Evolutionary conservation across 192 early-diverging fungal genomes (phyloP).

Genomic region (Gorgonomyces haynaldii): DNA sequence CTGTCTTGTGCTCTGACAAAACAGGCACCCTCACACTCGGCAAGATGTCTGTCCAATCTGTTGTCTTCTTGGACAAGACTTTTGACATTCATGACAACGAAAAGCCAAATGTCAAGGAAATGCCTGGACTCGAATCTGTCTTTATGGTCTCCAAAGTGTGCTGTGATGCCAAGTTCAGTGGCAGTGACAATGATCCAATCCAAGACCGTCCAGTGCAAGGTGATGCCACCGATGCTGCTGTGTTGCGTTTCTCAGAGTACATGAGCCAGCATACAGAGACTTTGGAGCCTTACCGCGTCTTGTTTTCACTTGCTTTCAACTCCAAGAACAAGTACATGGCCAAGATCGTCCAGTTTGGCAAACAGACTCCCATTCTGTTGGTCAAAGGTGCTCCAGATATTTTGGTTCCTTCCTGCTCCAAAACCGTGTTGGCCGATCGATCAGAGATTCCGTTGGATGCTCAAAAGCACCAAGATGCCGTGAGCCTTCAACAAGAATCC

Average conservation of each 20-base stretch:
- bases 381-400: slow-evolving; percentile 76
- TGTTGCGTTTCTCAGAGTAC: not conserved
- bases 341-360: too few species aligned
- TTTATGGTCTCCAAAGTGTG: slow-evolving; percentile 8
- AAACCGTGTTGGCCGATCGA: slow-evolving; percentile 67
- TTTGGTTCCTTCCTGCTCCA: too few species aligned
- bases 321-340: slow-evolving; percentile 52
- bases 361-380: slow-evolving; percentile 43
- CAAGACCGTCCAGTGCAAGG: slow-evolving; percentile 42
- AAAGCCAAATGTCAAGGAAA: slow-evolving; percentile 4
- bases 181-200: slow-evolving; percentile 87
- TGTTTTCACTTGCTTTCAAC: slow-evolving; percentile 21
- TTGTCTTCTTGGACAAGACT: slow-evolving; percentile 27
- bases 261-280: not conserved
- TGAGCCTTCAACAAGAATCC: not conserved
- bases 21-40: slow-evolving; percentile 83
- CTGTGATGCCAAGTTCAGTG: slow-evolving; percentile 53
- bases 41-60: slow-evolving; percentile 52
- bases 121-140: not conserved
- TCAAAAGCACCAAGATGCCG: not conserved
- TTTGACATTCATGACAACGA: not conserved
- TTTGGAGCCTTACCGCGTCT: not conserved
- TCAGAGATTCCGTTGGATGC: slow-evolving; percentile 8
- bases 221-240: slow-evolving; percentile 22
- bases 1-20: slow-evolving; percentile 71